phyloP scores from a whole-genome alignment of 2,329 filamentous ascomycete genomes.

The Trichoderma brevicompactum region DNA sequence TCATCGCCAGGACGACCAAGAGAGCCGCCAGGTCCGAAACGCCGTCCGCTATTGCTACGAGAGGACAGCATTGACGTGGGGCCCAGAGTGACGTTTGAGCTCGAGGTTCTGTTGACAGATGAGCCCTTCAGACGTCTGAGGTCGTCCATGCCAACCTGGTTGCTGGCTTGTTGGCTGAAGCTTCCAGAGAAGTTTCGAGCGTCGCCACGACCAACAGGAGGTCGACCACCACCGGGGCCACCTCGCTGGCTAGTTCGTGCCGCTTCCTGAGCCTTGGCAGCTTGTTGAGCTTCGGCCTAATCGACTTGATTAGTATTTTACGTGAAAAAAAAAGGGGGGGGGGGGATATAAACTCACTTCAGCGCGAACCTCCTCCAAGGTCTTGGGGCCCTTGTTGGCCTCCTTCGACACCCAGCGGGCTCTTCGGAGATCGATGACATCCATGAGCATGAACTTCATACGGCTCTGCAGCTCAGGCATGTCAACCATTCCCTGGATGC shows the following conservation, averaged over 20 bases:
- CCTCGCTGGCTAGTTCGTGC: conserved; percentile 67
- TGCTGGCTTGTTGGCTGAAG: conserved; percentile 74
- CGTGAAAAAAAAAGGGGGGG: background rate
- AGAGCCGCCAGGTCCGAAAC: conserved; percentile 74
- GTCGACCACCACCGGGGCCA: conserved; percentile 67
- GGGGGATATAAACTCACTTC: conserved; percentile 56
- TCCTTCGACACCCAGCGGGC: conserved; percentile 85
- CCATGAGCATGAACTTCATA: conserved; percentile 95
- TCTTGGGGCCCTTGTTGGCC: conserved; percentile 93
- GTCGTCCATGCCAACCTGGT: conserved; percentile 90
- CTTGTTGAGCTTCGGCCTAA: conserved; percentile 72
- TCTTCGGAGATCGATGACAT: conserved; percentile 82
- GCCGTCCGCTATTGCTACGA: conserved; percentile 88
- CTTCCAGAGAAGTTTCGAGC: conserved; percentile 78
- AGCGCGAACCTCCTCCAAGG: conserved; percentile 86
- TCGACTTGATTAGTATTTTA: conserved; percentile 35
- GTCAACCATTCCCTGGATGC: conserved; percentile 81
- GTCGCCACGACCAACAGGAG: conserved; percentile 80
- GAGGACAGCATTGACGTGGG: conserved; percentile 86
- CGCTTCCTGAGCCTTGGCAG: conserved; percentile 78
- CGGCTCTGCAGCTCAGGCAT: conserved; percentile 82
- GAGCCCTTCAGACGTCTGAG: conserved; percentile 76
- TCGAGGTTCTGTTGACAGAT: conserved; percentile 60
- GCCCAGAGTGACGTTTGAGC: conserved; percentile 71
- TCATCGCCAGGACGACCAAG: conserved; percentile 78